phyloP scores from a whole-genome alignment of 352 stramenopile species.

The Elongisporangium prolatum region DNA sequence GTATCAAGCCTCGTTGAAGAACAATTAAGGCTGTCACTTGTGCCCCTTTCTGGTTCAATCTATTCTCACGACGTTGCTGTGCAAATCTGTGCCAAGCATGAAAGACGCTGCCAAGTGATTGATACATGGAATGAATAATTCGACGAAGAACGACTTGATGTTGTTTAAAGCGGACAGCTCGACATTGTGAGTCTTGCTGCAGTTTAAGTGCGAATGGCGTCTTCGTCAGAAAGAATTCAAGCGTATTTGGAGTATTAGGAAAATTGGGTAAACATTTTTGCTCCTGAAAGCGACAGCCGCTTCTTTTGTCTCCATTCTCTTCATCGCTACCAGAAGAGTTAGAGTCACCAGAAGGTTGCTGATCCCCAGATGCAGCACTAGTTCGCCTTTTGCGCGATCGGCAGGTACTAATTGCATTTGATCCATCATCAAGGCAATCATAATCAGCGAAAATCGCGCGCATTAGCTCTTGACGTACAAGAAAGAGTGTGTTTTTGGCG shows the following conservation, averaged over 20 bases:
- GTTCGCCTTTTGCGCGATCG: too few species aligned
- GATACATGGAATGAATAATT: slow-evolving; percentile 49
- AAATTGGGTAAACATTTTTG: slow-evolving; percentile 4
- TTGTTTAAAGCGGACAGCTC: slow-evolving; percentile 25
- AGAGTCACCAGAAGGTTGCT: background rate
- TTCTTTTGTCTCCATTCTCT: background rate
- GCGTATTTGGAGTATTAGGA: slow-evolving; percentile 14
- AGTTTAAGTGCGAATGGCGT: slow-evolving; percentile 39
- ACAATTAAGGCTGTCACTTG: slow-evolving; percentile 52
- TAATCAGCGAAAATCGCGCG: slow-evolving; percentile 42
- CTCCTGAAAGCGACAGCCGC: background rate
- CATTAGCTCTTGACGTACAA: slow-evolving; percentile 37
- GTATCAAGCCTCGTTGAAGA: slow-evolving; percentile 38
- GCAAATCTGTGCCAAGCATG: slow-evolving; percentile 46
- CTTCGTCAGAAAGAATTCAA: slow-evolving; percentile 42
- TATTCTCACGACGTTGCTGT: slow-evolving; percentile 26
- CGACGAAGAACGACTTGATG: slow-evolving; percentile 40
- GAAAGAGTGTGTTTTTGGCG: slow-evolving; percentile 18
- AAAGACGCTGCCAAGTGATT: slow-evolving; percentile 44
- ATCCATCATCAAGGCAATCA: slow-evolving; percentile 6
- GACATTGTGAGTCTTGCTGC: slow-evolving; percentile 26
- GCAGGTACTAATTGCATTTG: too few species aligned
- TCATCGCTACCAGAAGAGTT: slow-evolving; percentile 1
- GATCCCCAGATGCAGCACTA: background rate
- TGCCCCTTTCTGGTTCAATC: slow-evolving; percentile 39